Evolutionary conservation across 2,329 filamentous ascomycete species (phyloP), one percentile per base, ranked within the genome.

Genomic region (Xylariaceae sp.): DNA sequence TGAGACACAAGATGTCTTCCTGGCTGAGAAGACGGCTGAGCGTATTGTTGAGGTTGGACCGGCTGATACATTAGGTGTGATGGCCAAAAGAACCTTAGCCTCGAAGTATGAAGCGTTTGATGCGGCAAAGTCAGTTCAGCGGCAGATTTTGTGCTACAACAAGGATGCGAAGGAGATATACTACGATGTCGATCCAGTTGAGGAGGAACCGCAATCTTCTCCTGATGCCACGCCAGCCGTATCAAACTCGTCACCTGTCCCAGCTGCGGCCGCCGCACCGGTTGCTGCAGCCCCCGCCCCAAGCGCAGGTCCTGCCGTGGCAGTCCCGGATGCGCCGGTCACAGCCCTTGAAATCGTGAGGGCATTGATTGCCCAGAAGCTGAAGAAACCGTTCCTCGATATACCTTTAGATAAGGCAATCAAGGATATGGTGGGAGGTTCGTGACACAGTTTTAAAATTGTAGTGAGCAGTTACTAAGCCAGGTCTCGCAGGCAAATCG

Each of bases 91-190:
- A 66, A 99, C 94, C 50, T 76, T 99, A 58, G 90, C 92, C 57
- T 92, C 91, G 70, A 97, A 97, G 76, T 99, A 97, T 74, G 94
- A 99, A 79, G 92, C 92, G 60, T 96, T 96, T 75, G 94, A 99
- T 75, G 94, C 94, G 53, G 94, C 94, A 58, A 92, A 92, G 68
- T 96, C 92, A 7, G 87, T 97, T 41, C 92, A 96, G 76, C 85
- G 94, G 71, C 92, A 97, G 73, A 96, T 99, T 70, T 83, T 99
- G 53, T 97, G 94, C 80, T 99, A 97, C 79, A 97, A 96, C 80
- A 99, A 99, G 74, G 94, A 99, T 69, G 88, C 91, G 53, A 97
- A 96, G 73, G 94, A 99, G 73, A 99, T 99, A 62, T 99, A 99
- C 79, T 99, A 99, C 74, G 92, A 96, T 70, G 92, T 95, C 42